Percentiles rank a stretch among this genome's conserved stretches.
Evolutionary conservation across 768 basidiomycete genomes (phyloP).

Genomic region (Boletus coccyginus): DNA sequence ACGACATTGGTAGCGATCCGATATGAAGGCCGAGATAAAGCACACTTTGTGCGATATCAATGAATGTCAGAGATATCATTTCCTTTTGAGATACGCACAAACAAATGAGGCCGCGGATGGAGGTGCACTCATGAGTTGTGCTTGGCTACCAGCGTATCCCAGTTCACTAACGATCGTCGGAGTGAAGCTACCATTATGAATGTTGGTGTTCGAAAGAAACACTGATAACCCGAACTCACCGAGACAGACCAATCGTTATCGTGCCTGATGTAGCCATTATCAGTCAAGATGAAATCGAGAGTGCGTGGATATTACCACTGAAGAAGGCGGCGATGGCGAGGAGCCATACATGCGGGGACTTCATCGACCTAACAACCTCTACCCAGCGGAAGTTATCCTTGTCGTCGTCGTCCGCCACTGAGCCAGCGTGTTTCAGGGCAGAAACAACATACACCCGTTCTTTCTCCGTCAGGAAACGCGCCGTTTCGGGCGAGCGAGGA

Average conservation of each 20-base stretch:
- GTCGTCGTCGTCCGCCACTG: slow-evolving; percentile 41
- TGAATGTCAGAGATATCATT: background rate
- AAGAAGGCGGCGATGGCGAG: slow-evolving; percentile 51
- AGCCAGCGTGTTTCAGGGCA: slow-evolving; percentile 18
- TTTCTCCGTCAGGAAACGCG: slow-evolving; percentile 49
- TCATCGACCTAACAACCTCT: slow-evolving; percentile 49
- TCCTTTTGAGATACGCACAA: slow-evolving; percentile 30
- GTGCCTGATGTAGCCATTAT: slow-evolving; percentile 15
- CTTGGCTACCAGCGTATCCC: slow-evolving; percentile 51
- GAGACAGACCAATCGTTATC: slow-evolving; percentile 15
- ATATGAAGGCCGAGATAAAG: slow-evolving; percentile 42
- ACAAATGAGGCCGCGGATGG: slow-evolving; percentile 50
- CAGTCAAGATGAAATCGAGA: background rate
- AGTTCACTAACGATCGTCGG: slow-evolving; percentile 65
- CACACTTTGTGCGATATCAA: slow-evolving; percentile 28
- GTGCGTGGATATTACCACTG: slow-evolving; percentile 34
- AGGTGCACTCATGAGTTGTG: slow-evolving; percentile 54
- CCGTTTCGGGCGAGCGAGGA: slow-evolving; percentile 41
- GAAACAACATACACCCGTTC: slow-evolving; percentile 48
- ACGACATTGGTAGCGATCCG: slow-evolving; percentile 52
- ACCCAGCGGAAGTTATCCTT: slow-evolving; percentile 53
- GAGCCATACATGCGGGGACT: slow-evolving; percentile 54
- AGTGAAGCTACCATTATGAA: slow-evolving; percentile 50
- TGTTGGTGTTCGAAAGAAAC: slow-evolving; percentile 33
- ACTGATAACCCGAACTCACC: slow-evolving; percentile 17